Conservation (phyloP, 805 yeast species). For the Kluyveromyces wickerhamii region DNA sequence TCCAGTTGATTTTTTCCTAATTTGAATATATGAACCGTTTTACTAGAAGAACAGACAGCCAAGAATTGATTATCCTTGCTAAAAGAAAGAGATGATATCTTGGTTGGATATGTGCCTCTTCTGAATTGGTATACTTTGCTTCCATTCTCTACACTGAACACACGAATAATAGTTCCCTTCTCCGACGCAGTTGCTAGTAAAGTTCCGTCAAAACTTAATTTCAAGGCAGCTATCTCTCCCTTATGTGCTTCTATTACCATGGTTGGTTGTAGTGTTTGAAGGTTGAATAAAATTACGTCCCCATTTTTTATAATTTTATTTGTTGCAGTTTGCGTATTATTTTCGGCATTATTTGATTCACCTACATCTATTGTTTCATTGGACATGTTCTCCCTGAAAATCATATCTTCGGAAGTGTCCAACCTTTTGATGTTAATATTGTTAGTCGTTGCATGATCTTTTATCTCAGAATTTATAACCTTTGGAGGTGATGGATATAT, state of each 20-base stretch:
- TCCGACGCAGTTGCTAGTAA: conserved; percentile 67
- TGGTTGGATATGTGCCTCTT: conserved; percentile 79
- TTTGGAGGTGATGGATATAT: conserved; percentile 78
- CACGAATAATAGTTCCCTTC: conserved; percentile 71
- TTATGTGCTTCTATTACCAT: conserved; percentile 71
- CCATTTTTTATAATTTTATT: conserved; percentile 38
- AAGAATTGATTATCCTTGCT: conserved; percentile 61
- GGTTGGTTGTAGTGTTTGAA: conserved; percentile 51
- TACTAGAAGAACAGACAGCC: conserved; percentile 82
- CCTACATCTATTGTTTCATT: conserved; percentile 5
- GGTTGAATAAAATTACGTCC: conserved; percentile 60
- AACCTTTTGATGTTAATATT: conserved; percentile 15
- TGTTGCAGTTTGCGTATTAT: not conserved
- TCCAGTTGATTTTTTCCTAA: conserved; percentile 31
- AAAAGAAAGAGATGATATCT: conserved; percentile 68
- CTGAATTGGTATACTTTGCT: conserved; percentile 59
- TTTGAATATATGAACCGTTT: conserved; percentile 87
- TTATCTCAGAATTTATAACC: conserved; percentile 31
- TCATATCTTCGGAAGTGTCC: conserved; percentile 3
- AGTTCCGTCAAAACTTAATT: conserved; percentile 57
- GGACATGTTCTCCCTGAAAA: not conserved
- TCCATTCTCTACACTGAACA: conserved; percentile 58
- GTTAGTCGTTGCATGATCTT: conserved; percentile 25
- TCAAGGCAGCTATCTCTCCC: conserved; percentile 54
- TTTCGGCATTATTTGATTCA: conserved; percentile 6